Evolutionary conservation across 2,329 filamentous ascomycete genomes (phyloP).

Genomic region (Fusarium udum): DNA sequence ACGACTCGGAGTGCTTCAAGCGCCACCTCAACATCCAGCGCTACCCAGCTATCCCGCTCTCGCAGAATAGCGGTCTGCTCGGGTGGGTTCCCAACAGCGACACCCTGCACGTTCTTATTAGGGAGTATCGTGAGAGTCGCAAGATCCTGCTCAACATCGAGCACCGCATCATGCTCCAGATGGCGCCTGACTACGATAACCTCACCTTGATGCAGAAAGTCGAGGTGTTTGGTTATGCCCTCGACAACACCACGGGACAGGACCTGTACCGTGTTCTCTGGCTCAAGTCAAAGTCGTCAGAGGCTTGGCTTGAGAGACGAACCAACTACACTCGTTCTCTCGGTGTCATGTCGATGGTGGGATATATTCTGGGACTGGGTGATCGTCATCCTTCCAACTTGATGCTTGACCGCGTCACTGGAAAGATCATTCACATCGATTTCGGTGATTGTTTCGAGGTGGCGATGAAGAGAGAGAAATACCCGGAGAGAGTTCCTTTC

Average conservation of each 20-base stretch:
- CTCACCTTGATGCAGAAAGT: conserved; percentile 99
- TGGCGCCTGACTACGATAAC: conserved; percentile 99
- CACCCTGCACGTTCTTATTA: conserved; percentile 94
- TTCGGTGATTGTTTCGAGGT: conserved; percentile 99
- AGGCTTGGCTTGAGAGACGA: conserved; percentile 95
- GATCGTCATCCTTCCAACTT: conserved; percentile 98
- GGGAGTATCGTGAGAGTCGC: conserved; percentile 95
- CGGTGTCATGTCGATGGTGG: conserved; percentile 99
- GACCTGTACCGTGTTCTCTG: conserved; percentile 97
- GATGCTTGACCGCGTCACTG: conserved; percentile 94
- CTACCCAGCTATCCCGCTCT: conserved; percentile 96
- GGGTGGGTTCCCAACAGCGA: conserved; percentile 99
- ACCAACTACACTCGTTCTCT: conserved; percentile 99
- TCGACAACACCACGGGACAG: conserved; percentile 99
- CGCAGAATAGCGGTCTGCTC: conserved; percentile 92
- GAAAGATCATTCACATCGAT: conserved; percentile 98
- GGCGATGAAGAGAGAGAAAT: conserved; percentile 99
- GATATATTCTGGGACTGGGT: conserved; percentile 95
- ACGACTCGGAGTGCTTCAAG: conserved; percentile 97
- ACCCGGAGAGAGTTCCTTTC: conserved; percentile 97
- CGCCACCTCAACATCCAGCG: conserved; percentile 95
- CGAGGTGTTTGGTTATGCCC: conserved; percentile 97
- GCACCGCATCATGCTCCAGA: conserved; percentile 99
- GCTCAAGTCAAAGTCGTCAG: conserved; percentile 98
- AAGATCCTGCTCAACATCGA: conserved; percentile 99